Evolutionary conservation across 140 eudicot genomes (phyloP), one percentile per base, ranked within the genome.

Genomic region (Anethum foeniculum): DNA sequence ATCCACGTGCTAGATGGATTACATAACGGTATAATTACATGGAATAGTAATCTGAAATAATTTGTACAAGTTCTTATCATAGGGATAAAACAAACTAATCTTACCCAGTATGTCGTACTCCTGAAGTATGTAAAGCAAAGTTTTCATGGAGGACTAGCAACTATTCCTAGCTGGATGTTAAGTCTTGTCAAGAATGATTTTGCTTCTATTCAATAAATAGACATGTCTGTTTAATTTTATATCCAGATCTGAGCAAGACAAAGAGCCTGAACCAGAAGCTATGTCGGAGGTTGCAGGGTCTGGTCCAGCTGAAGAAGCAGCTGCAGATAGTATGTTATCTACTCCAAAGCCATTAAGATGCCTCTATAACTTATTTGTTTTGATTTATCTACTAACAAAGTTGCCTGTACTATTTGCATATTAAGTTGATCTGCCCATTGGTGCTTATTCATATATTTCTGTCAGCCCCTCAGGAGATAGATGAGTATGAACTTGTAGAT

Each of bases 401-500:
- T 36, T 60, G 46, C 47, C 44, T 39, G 2, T 72, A 43, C 27
- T 36, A 5, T 36, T 8, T 25, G 48, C 76, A 71, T 38, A 19
- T 34, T 32, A 44, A 52, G 39, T 67, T 65, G 44, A 25, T 43
- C 5, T 82, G 1, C 6, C 7, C 60, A 4, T 28, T 67, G 43
- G 11, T 67, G 21, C 43, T 67, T 12, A 51, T 67, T 56, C 19
- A 27, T 39, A 38, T 11, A 77, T 77, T 52, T 84, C 38, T 86
- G 56, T 78, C 98, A 96, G 99, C 86, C 87, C 92, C 98, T 28
- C 97, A 90, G 84, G 99, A 93, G 85, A 91, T 96, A 81, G 99
- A 96, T 84, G 99, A 96, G 84, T 96, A 96, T 83, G 99, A 96
- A 80, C 96, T 96, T 49, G 99, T 96, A 74, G 99, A 96, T 84